Base-by-base conservation (phyloP, 2,329 filamentous ascomycete genomes). In the Hymenoscyphus salicellus region DNA sequence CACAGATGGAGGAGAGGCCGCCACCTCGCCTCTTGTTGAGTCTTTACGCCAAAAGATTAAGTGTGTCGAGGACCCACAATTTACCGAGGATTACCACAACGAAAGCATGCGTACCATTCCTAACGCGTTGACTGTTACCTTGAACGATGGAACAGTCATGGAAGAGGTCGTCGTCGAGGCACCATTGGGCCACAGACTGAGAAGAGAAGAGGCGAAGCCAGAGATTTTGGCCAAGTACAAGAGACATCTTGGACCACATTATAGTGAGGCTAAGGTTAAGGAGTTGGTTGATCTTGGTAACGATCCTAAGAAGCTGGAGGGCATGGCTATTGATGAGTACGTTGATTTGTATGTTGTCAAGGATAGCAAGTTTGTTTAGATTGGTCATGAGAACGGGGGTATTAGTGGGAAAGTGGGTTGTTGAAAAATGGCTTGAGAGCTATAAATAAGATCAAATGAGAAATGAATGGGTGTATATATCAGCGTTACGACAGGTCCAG, bases 181-280 rank as follows among this genome's bases (percentile, higher is more conserved):
- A 65, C 95, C 95, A 64, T 87, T 99, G 49, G 95, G 95, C 73
- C 95, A 99, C 83, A 89, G 90, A 70, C 84, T 95, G 75, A 85
- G 95, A 70, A 88, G 94, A 74, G 93, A 97, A 74, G 95, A 99
- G 85, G 95, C 95, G 73, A 98, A 98, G 86, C 95, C 95, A 65
- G 91, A 96, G 80, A 97, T 99, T 72, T 81, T 98, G 73, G 88
- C 87, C 78, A 99, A 99, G 85, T 99, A 92, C 83, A 90, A 93
- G 88, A 89, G 91, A 77, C 95, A 99, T 80, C 82, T 98, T 60
- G 86, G 85, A 73, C 91, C 90, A 62, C 94, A 97, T 82, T 96
- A 90, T 79, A 82, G 86, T 66, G 84, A 91, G 76, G 82, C 84
- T 58, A 88, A 89, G 75, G 92, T 97, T 60, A 86, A 94, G 80